These are phyloP conservation scores for Hypoxylon sp. DNA, from an alignment of 2,329 filamentous ascomycete species.

Conservation along the genomic window DNA sequence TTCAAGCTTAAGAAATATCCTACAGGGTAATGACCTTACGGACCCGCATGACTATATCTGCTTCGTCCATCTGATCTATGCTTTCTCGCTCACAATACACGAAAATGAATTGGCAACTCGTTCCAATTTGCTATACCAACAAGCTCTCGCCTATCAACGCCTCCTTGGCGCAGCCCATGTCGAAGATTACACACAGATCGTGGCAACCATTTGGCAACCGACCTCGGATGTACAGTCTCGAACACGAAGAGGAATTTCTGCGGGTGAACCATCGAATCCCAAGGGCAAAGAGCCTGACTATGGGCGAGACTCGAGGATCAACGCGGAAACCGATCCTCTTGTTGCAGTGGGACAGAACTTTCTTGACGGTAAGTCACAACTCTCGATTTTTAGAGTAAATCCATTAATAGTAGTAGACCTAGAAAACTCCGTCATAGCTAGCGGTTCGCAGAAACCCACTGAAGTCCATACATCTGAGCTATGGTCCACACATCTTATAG, in stretches of 20 bases:
- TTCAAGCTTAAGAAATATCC: conserved; percentile 56
- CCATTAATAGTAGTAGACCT: conserved; percentile 57
- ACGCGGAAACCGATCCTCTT: conserved; percentile 55
- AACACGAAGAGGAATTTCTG: conserved; percentile 31
- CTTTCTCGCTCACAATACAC: conserved; percentile 62
- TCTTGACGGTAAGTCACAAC: conserved; percentile 61
- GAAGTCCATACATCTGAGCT: conserved; percentile 59
- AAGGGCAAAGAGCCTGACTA: conserved; percentile 61
- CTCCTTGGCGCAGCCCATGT: conserved; percentile 57
- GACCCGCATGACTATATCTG: conserved; percentile 63
- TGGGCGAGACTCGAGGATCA: conserved; percentile 15
- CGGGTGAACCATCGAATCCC: conserved; percentile 46
- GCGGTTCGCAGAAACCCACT: conserved; percentile 47
- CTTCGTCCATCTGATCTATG: conserved; percentile 66
- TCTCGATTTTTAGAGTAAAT: neutral
- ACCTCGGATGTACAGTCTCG: conserved; percentile 49
- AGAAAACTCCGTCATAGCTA: conserved; percentile 59
- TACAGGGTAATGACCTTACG: conserved; percentile 55
- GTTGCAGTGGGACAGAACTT: conserved; percentile 61
- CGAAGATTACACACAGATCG: conserved; percentile 59
- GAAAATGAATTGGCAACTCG: conserved; percentile 56
- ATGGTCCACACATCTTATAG: conserved; percentile 58
- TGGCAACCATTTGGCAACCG: conserved; percentile 64
- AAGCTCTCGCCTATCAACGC: conserved; percentile 61
- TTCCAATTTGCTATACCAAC: conserved; percentile 60